Evolutionary conservation across 331 rosid genomes (phyloP).

Genomic region (Cydonia oblonga): DNA sequence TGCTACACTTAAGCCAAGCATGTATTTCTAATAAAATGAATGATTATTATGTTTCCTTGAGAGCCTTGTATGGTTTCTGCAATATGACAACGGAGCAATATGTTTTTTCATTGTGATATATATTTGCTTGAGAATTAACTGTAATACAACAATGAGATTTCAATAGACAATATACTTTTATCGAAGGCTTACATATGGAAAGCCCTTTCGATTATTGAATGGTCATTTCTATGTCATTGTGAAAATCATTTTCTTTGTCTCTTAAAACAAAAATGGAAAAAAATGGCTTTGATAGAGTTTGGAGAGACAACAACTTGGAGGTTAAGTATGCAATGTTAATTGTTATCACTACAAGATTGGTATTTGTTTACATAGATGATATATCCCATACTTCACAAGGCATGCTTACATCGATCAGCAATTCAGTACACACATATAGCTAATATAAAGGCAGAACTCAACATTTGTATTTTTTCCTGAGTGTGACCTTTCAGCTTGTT

Average conservation of each 20-base stretch:
- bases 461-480: neutral
- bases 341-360: neutral
- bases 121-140: neutral
- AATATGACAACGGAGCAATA: neutral
- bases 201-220: neutral
- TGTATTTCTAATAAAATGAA: neutral
- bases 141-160: neutral
- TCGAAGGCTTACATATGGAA: neutral
- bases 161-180: no score
- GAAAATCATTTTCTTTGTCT: neutral
- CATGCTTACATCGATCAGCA: neutral
- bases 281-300: neutral
- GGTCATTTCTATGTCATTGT: neutral
- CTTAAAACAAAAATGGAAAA: neutral
- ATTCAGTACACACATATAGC: neutral
- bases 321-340: slow-evolving; percentile 14
- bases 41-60: neutral
- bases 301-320: neutral
- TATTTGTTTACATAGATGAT: no score
- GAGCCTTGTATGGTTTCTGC: neutral
- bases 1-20: neutral
- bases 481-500: no score
- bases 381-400: no score
- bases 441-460: neutral
- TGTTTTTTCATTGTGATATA: neutral